Evolutionary conservation across 768 basidiomycete genomes (phyloP).

Genomic region (Russula sp.): DNA sequence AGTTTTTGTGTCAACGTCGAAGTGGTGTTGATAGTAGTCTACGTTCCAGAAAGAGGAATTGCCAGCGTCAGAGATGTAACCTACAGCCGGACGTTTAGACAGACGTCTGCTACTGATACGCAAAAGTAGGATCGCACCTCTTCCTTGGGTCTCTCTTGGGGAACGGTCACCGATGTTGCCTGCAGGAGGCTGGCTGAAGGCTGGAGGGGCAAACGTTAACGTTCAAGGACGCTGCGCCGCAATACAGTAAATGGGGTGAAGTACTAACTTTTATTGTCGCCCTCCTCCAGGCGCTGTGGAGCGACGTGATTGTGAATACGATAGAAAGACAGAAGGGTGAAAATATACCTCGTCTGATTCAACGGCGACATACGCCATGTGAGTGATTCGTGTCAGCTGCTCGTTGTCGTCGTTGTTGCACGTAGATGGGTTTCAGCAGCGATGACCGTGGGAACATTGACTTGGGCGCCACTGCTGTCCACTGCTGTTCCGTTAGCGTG

Average conservation of each 20-base stretch:
- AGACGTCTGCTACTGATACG: background rate
- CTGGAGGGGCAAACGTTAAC: background rate
- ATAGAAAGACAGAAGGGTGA: background rate
- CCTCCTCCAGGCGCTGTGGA: constrained; percentile 47
- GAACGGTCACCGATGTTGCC: background rate
- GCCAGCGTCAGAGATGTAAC: constrained; percentile 54
- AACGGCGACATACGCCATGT: constrained; percentile 67
- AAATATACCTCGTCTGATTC: constrained; percentile 57
- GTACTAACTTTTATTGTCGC: constrained; percentile 6
- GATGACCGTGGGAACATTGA: constrained; percentile 1
- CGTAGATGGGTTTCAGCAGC: background rate
- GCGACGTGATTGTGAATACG: background rate
- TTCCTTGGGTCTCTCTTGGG: background rate
- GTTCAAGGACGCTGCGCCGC: background rate
- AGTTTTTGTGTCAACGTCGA: constrained; percentile 79
- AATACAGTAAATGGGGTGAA: no score
- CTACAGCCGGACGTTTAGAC: constrained; percentile 30
- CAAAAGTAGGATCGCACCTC: constrained; percentile 11
- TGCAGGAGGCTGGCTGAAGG: constrained; percentile 6
- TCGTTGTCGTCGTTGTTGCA: background rate
- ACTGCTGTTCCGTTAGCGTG: background rate
- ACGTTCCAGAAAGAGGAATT: constrained; percentile 57
- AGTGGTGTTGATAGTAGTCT: constrained; percentile 83
- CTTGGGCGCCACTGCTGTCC: background rate
- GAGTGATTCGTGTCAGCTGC: background rate